Evolutionary conservation across 768 basidiomycete genomes (phyloP).

Genomic region (Boletus pseudo-olivaceus): DNA sequence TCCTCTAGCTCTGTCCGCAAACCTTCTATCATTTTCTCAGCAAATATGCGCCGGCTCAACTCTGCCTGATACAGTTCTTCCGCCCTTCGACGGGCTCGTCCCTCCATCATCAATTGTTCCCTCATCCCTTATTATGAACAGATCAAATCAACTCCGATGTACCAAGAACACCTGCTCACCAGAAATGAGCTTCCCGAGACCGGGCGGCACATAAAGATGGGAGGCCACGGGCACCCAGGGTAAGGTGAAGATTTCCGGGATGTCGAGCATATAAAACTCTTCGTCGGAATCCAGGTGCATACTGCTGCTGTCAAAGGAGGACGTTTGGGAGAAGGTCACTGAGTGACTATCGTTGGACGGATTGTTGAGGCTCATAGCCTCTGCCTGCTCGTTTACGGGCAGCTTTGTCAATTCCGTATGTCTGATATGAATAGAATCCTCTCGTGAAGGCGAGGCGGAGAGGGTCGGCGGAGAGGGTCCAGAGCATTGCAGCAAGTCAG

Average conservation of each 20-base stretch:
- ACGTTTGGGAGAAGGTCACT: background rate
- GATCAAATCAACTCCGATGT: background rate
- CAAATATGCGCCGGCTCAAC: conserved; percentile 27
- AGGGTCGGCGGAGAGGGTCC: background rate
- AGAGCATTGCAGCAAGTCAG: background rate
- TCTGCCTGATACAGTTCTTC: conserved; percentile 34
- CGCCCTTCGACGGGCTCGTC: conserved; percentile 31
- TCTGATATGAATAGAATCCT: background rate
- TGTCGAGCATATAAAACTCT: conserved; percentile 35
- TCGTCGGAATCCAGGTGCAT: conserved; percentile 3
- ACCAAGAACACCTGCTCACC: conserved; percentile 22
- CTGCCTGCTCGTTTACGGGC: background rate
- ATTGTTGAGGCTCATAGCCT: background rate
- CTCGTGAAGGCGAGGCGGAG: background rate
- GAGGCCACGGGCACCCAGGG: conserved; percentile 33
- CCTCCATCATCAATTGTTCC: conserved; percentile 29
- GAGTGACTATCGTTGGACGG: background rate
- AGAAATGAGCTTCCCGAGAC: conserved; percentile 33
- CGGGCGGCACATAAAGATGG: conserved; percentile 34
- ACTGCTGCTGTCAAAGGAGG: background rate
- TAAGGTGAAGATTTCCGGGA: conserved; percentile 30
- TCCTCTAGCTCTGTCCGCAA: conserved; percentile 12
- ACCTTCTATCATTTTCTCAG: conserved; percentile 24
- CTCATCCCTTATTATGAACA: conserved; percentile 28
- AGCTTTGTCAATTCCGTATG: background rate